Percentiles rank a stretch among this genome's conserved stretches.
phyloP scores from a whole-genome alignment of 495 filamentous ascomycete genomes.

The Aspergillus affinis region DNA sequence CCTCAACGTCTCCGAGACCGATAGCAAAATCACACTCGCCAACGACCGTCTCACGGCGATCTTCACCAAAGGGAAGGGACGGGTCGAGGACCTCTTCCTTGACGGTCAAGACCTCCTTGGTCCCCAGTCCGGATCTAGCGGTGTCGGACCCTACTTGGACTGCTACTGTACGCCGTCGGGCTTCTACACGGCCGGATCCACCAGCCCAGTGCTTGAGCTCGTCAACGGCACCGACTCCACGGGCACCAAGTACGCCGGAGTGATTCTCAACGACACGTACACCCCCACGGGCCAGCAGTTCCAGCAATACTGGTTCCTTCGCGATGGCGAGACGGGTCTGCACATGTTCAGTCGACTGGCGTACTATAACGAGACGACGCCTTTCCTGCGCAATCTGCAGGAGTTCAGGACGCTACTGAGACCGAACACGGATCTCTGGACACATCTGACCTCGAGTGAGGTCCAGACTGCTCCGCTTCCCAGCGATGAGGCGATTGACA shows the following conservation, averaged over 20 bases:
- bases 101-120: constrained; percentile 53
- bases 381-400: constrained; percentile 53
- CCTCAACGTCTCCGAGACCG: constrained; percentile 27
- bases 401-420: constrained; percentile 57
- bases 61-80: constrained; percentile 44
- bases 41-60: constrained; percentile 49
- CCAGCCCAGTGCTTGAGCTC: constrained; percentile 41
- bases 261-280: constrained; percentile 53
- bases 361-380: constrained; percentile 53
- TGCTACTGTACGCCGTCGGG: constrained; percentile 59
- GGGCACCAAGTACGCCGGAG: constrained; percentile 46
- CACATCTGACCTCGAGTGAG: constrained; percentile 52
- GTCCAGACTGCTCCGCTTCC: constrained; percentile 53
- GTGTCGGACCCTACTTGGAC: constrained; percentile 55
- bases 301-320: constrained; percentile 58
- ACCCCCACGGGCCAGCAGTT: constrained; percentile 50
- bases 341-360: constrained; percentile 54
- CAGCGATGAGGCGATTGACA: constrained; percentile 38
- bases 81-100: constrained; percentile 41
- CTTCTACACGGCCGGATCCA: constrained; percentile 52
- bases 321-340: constrained; percentile 55
- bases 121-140: constrained; percentile 40
- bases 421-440: constrained; percentile 55
- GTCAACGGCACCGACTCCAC: constrained; percentile 50
- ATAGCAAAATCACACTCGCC: constrained; percentile 33